Evolutionary conservation across 2,329 filamentous ascomycete species (phyloP).

Genomic region (Diplocarpon rosae): DNA sequence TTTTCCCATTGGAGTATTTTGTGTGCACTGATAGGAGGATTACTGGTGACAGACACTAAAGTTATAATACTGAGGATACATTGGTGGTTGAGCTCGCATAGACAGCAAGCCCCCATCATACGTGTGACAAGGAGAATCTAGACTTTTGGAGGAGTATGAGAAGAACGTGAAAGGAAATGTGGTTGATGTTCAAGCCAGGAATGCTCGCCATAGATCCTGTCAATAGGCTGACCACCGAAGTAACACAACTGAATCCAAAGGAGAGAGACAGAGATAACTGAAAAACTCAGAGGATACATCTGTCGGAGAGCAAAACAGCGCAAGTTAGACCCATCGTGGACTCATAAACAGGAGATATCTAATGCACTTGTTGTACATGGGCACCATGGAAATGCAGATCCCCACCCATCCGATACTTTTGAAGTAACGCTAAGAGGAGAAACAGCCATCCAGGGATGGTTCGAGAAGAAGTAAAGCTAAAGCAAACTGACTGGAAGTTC

Average conservation of each 20-base stretch:
- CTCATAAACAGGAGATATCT: conserved; percentile 29
- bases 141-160: conserved; percentile 22
- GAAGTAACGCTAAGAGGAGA: conserved; percentile 30
- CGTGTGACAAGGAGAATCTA: conserved; percentile 19
- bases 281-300: conserved; percentile 19
- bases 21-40: not conserved
- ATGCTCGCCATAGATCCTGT: conserved; percentile 8
- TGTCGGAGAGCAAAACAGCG: conserved; percentile 15
- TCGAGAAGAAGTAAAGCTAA: conserved; percentile 27
- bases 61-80: conserved; percentile 10
- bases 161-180: conserved; percentile 15
- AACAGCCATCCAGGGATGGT: conserved; percentile 29
- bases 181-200: conserved; percentile 5
- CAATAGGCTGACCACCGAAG: conserved; percentile 8
- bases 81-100: conserved; percentile 17
- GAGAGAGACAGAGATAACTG: conserved; percentile 14
- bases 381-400: conserved; percentile 29
- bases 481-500: conserved; percentile 22
- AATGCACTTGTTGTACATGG: conserved; percentile 30
- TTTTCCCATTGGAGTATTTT: too few species aligned
- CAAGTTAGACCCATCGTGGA: conserved; percentile 27
- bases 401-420: conserved; percentile 30
- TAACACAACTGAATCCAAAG: conserved; percentile 9
- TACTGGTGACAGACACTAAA: conserved; percentile 4
- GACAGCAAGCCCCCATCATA: conserved; percentile 14